Base-by-base conservation (phyloP, 2,329 filamentous ascomycete genomes). In the Orbilia brochopaga region DNA sequence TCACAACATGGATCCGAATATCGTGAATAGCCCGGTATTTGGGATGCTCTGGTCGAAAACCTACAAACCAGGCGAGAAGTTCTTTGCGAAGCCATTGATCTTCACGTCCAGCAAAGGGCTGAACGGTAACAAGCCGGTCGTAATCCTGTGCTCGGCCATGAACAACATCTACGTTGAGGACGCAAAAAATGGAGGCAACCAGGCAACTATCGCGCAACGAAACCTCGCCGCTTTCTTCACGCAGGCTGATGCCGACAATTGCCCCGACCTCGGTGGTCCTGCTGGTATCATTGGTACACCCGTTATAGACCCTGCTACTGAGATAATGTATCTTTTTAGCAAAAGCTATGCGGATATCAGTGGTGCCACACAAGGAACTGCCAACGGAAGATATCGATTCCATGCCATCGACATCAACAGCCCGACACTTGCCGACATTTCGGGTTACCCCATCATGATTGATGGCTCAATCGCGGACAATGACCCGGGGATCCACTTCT, bases 391-490 rank as follows among this genome's bases (percentile, higher is more conserved):
- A n/a, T 78, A 78, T 74, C 73, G 76, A 56, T 76, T 78, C 32
- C 77, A 77, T 44, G 77, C 76, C 6, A 74, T 78, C 11, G 76
- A 80, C 51, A 75, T 82, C 1, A 80, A 80, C 10, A 79, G 79
- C 32, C 54, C 67, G 17, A 53, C 53, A 8, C 11, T 75, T 81
- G 17, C 74, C 77, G 67, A 72, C 17, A 2, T 72, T 44, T 75
- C 78, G 32, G 79, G 79, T 67, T 85, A 83, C 57, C 84, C 84
- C 0, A 78, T 85, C 11, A 76, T 81, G 59, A 78, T 85, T 1
- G 83, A 85, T 69, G 83, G 83, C 0, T 76, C 79, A 2, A 76
- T 79, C 2, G 81, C 83, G 0, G 79, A 81, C 44, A 85, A 85
- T 73, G 83, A 82, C 63, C 78, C 79, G 0, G 74, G 78, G 0